Evolutionary conservation across 2,329 filamentous ascomycete species (phyloP), one percentile per base, ranked within the genome.

Genomic region (Talaromyces verruculosus): DNA sequence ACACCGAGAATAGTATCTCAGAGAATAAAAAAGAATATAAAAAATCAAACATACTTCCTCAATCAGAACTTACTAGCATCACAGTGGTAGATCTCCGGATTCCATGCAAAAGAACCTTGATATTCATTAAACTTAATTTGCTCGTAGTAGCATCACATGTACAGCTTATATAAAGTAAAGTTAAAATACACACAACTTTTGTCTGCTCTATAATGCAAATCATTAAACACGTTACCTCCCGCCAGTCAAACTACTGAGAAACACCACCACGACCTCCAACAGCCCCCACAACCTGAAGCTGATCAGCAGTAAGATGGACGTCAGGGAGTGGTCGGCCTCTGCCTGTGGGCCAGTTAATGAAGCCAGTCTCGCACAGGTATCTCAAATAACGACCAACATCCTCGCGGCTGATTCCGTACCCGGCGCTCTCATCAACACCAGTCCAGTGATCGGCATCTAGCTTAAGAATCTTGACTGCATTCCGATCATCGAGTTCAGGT

Each of bases 401-500:
- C 67, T 89, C 85, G 64, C 84, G 79, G 25, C 81, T 85, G 11
- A 91, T 85, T 28, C 85, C 85, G 68, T 75, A 83, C 63, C 80
- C 87, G 0, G 80, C 79, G 58, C 84, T 86, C 70, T 83, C 84
- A 69, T 89, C 86, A 39, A 85, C 75, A 0, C 84, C 84, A 0
- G 87, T 83, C 84, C 85, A 85, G 55, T 71, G 81, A 15, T 67
- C 60, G 0, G 82, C 82, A 72, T 93, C 89, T 3, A 84, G 83
- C 73, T 85, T 85, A 28, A 96, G 82, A 0, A 89, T 85, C 1
- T 81, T 79, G 1, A 85, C 83, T 0, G 91, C 87, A 72, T 95
- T 92, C 41, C 71, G 76, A 74, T 94, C 91, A 71, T 92, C 89
- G 13, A 95, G 84, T 74, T 91, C 90, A 0, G 90, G 89, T 0